These are phyloP conservation scores for Dichotomopilus funicola DNA, from an alignment of 2,329 filamentous ascomycete genomes.

Conservation along the genomic window DNA sequence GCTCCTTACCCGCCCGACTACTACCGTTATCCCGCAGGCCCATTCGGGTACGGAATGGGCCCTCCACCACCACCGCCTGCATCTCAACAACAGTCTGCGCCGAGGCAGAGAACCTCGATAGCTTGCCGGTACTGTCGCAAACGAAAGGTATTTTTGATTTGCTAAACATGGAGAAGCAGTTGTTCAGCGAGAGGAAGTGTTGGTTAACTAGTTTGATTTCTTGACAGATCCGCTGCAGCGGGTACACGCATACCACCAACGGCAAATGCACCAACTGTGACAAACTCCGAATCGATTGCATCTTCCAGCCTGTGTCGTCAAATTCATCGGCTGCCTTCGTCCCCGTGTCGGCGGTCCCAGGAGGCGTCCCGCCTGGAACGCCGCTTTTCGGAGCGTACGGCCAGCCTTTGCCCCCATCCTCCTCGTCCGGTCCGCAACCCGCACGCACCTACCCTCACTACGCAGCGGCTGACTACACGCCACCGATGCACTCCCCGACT, in stretches of 20 bases:
- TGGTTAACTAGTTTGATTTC: constrained; percentile 20
- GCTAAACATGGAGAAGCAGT: not conserved
- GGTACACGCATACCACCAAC: constrained; percentile 51
- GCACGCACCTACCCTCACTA: constrained; percentile 19
- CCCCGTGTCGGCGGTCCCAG: constrained; percentile 51
- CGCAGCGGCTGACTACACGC: constrained; percentile 18
- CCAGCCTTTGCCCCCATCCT: constrained; percentile 39
- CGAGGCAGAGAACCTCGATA: constrained; percentile 53
- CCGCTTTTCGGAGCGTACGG: constrained; percentile 53
- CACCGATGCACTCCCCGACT: constrained; percentile 32
- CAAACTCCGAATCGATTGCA: constrained; percentile 55
- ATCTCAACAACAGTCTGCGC: constrained; percentile 45
- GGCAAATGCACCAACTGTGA: constrained; percentile 57
- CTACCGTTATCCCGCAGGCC: constrained; percentile 29
- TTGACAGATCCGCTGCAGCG: constrained; percentile 52
- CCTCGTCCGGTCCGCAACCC: constrained; percentile 11
- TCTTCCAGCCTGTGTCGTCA: constrained; percentile 54
- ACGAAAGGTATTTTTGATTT: constrained; percentile 43
- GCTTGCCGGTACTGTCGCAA: constrained; percentile 56
- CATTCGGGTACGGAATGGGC: constrained; percentile 16
- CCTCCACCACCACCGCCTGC: constrained; percentile 21
- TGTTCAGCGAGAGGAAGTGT: not conserved
- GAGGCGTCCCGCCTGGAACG: constrained; percentile 51
- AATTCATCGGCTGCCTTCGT: constrained; percentile 52
- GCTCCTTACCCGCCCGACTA: constrained; percentile 17